Conservation (phyloP, 1,284 basidiomycete species). For the Apiotrichum brassicae region DNA sequence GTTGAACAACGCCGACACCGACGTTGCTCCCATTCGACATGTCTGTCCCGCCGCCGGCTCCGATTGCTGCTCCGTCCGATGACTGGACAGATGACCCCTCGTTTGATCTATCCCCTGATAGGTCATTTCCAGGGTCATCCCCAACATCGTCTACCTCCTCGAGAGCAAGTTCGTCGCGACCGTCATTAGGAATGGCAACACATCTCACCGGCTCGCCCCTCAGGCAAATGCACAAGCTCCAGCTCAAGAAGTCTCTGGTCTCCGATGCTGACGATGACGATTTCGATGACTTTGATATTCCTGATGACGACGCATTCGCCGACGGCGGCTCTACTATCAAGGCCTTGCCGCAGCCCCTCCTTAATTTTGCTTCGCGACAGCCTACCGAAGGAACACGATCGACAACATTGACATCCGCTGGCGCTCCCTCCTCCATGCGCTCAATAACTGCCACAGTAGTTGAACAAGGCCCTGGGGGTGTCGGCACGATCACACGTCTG, state of each 20-base stretch:
- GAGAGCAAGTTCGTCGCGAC: slow-evolving; percentile 10
- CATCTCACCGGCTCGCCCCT: slow-evolving; percentile 24
- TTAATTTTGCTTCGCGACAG: neutral
- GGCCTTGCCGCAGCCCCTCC: neutral
- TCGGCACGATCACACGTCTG: slow-evolving; percentile 37
- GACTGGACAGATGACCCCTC: slow-evolving; percentile 41
- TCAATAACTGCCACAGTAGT: slow-evolving; percentile 25
- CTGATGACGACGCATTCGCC: slow-evolving; percentile 1
- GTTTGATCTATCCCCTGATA: slow-evolving; percentile 27
- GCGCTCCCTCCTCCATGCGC: slow-evolving; percentile 13
- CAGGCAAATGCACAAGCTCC: slow-evolving; percentile 19
- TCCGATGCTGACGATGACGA: slow-evolving; percentile 26
- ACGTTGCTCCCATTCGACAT: neutral
- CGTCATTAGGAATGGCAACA: slow-evolving; percentile 8
- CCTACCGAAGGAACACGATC: no score
- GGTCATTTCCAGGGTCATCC: slow-evolving; percentile 17
- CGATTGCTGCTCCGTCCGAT: slow-evolving; percentile 25
- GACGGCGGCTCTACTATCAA: neutral
- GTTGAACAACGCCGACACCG: neutral
- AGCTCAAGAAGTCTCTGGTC: neutral
- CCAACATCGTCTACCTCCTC: slow-evolving; percentile 18
- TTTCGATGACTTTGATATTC: slow-evolving; percentile 9
- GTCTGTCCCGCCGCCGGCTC: slow-evolving; percentile 26
- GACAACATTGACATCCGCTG: slow-evolving; percentile 7
- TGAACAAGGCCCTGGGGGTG: slow-evolving; percentile 29